phyloP scores from a whole-genome alignment of 768 basidiomycete species.

The Boletus edulis region DNA sequence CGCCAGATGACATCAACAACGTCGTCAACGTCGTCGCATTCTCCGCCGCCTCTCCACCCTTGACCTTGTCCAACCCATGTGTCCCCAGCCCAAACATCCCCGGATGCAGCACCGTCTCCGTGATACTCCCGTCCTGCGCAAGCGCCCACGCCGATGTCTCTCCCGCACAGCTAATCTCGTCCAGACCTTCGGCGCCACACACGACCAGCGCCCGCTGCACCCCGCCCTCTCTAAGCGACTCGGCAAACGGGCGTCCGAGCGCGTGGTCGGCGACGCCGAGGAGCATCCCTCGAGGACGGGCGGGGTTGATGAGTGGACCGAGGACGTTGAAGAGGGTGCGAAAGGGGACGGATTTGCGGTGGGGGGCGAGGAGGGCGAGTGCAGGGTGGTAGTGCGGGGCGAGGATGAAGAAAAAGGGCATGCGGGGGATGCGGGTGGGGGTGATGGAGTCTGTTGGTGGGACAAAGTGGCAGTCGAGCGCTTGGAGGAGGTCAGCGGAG shows the following conservation, averaged over 20 bases:
- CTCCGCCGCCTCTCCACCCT: slow-evolving; percentile 69
- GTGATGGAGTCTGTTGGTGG: slow-evolving; percentile 44
- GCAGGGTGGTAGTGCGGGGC: slow-evolving; percentile 88
- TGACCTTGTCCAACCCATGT: slow-evolving; percentile 70
- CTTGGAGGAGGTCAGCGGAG: slow-evolving; percentile 87
- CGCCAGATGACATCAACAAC: slow-evolving; percentile 54
- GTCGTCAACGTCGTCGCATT: slow-evolving; percentile 74
- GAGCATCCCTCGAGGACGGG: slow-evolving; percentile 82
- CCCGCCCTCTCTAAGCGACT: slow-evolving; percentile 67
- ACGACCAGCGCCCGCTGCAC: slow-evolving; percentile 88
- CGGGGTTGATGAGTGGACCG: slow-evolving; percentile 93
- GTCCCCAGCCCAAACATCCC: slow-evolving; percentile 72
- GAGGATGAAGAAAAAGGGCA: slow-evolving; percentile 33
- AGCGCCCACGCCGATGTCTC: slow-evolving; percentile 85
- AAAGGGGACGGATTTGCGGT: slow-evolving; percentile 85
- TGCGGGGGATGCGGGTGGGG: no score
- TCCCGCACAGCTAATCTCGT: slow-evolving; percentile 95
- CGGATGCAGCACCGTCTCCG: slow-evolving; percentile 60
- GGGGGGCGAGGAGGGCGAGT: slow-evolving; percentile 74
- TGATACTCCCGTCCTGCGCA: slow-evolving; percentile 57
- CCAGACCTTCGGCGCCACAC: slow-evolving; percentile 86
- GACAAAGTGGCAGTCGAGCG: slow-evolving; percentile 75
- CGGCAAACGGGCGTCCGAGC: slow-evolving; percentile 80
- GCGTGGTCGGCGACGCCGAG: slow-evolving; percentile 83
- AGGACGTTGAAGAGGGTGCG: slow-evolving; percentile 96